Percentiles rank a stretch among this genome's conserved stretches.
These are phyloP conservation scores for Yarrowia bubula DNA, from an alignment of 805 yeast genomes.

Conservation along the genomic window DNA sequence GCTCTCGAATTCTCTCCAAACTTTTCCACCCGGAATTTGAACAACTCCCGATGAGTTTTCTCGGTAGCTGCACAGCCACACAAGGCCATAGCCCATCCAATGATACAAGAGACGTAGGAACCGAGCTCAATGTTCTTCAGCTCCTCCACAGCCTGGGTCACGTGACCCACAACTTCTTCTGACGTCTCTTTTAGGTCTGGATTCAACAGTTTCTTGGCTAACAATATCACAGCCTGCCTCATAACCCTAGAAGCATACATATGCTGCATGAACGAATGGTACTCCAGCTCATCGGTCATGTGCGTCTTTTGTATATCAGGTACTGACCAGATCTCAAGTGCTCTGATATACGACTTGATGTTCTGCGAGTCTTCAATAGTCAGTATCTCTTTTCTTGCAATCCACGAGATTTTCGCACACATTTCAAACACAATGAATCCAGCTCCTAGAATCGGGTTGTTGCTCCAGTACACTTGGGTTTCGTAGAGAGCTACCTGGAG, in stretches of 20 bases:
- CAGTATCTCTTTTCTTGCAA: not conserved
- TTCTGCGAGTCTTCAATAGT: conserved; percentile 2
- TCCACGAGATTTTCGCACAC: conserved; percentile 16
- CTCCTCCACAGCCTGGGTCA: not conserved
- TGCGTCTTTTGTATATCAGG: conserved; percentile 5
- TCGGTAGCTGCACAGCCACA: conserved; percentile 9
- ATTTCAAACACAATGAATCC: conserved; percentile 18
- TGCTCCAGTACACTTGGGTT: conserved; percentile 5
- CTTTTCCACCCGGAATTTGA: conserved; percentile 16
- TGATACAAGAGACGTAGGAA: conserved; percentile 15
- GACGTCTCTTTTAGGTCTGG: not conserved
- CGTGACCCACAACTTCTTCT: not conserved
- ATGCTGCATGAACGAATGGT: conserved; percentile 17
- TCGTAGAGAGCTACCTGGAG: conserved; percentile 15
- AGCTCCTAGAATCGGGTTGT: conserved; percentile 15
- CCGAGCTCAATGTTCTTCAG: conserved; percentile 28
- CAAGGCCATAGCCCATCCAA: conserved; percentile 19
- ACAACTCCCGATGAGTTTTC: conserved; percentile 1
- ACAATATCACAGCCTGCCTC: conserved; percentile 4
- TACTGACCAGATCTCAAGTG: conserved; percentile 9
- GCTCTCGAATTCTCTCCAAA: conserved; percentile 20
- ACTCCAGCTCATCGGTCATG: conserved; percentile 17
- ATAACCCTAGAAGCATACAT: conserved; percentile 4
- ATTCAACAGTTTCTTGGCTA: conserved; percentile 5
- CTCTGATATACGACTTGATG: conserved; percentile 2